These are phyloP conservation scores for Penicillium cosmopolitanum DNA, from an alignment of 495 filamentous ascomycete genomes.

Conservation along the genomic window DNA sequence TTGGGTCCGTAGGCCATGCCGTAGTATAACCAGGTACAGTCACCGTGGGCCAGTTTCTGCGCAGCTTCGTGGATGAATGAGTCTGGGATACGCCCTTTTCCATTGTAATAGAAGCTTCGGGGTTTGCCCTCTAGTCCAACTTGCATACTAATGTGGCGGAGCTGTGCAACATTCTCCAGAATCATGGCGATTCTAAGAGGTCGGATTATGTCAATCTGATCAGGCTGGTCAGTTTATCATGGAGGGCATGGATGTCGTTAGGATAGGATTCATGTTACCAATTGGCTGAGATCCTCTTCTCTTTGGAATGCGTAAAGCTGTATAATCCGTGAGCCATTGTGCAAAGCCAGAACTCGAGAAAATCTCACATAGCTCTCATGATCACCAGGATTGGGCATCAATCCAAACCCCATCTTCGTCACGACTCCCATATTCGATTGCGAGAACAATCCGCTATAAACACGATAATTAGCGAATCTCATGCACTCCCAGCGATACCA, in stretches of 20 bases:
- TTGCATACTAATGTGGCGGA: slow-evolving; percentile 51
- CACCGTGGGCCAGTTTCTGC: slow-evolving; percentile 28
- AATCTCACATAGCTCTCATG: slow-evolving; percentile 17
- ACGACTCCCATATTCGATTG: slow-evolving; percentile 63
- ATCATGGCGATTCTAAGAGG: slow-evolving; percentile 54
- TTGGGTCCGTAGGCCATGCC: slow-evolving; percentile 39
- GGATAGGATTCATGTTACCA: slow-evolving; percentile 6
- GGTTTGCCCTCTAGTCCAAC: slow-evolving; percentile 44
- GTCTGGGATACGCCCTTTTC: slow-evolving; percentile 9
- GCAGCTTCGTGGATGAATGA: slow-evolving; percentile 41
- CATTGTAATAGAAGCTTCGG: slow-evolving; percentile 24
- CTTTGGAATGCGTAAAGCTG: slow-evolving; percentile 55
- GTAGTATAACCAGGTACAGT: slow-evolving; percentile 19
- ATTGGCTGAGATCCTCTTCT: slow-evolving; percentile 55
- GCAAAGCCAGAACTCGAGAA: neutral
- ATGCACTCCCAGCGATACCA: neutral
- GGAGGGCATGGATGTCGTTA: neutral
- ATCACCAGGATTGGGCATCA: slow-evolving; percentile 54
- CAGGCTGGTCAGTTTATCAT: neutral
- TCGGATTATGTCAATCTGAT: slow-evolving; percentile 51
- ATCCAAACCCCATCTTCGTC: slow-evolving; percentile 60
- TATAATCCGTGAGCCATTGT: too few species aligned
- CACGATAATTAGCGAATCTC: neutral
- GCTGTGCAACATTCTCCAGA: slow-evolving; percentile 55
- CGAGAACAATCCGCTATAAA: slow-evolving; percentile 45